Percentiles rank a stretch among this genome's conserved stretches.
These are phyloP conservation scores for Malassezia japonica DNA, from an alignment of 1,284 basidiomycete species.

Conservation along the genomic window DNA sequence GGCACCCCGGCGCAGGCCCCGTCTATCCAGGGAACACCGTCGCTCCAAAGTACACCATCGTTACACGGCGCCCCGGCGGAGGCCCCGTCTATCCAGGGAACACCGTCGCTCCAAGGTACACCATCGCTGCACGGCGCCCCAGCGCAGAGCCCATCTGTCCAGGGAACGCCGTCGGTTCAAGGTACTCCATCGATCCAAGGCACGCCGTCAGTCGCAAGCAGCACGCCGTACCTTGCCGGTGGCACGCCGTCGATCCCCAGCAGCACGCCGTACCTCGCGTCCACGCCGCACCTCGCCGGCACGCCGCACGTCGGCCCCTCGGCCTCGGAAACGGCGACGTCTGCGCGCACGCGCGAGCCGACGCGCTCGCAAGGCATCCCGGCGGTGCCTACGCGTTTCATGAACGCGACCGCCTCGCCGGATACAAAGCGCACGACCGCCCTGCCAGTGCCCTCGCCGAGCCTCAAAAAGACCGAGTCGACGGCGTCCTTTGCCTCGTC, in stretches of 20 bases:
- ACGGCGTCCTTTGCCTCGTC: constrained; percentile 2
- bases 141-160: neutral
- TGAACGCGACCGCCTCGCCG: no score
- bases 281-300: no score
- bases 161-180: neutral
- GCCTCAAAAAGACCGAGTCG: neutral
- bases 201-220: neutral
- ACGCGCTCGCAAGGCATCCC: no score
- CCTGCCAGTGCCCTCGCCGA: no score
- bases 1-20: neutral
- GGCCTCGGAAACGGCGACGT: no score
- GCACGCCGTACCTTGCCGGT: neutral
- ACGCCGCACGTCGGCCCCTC: no score
- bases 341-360: no score
- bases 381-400: no score
- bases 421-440: no score
- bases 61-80: no score
- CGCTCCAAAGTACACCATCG: neutral
- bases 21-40: neutral
- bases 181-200: neutral
- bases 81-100: no score
- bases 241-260: neutral
- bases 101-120: neutral
- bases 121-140: neutral
- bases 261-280: no score